These are phyloP conservation scores for Aphanomyces invadans DNA, from an alignment of 352 stramenopile species.

Conservation along the genomic window DNA sequence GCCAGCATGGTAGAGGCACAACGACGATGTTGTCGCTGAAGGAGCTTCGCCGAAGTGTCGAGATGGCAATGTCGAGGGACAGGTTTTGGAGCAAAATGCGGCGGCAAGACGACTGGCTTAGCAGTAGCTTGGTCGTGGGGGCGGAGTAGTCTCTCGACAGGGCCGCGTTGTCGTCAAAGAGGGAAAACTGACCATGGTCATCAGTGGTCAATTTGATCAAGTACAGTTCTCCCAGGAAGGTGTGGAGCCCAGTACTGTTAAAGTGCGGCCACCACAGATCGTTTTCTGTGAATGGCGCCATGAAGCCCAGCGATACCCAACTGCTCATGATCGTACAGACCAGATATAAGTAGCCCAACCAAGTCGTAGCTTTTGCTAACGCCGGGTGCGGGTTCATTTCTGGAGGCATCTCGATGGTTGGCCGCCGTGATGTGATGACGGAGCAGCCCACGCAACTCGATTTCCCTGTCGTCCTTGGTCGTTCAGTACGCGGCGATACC, in stretches of 20 bases:
- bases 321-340: neutral
- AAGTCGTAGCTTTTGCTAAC: no score
- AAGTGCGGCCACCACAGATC: constrained; percentile 18
- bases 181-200: neutral
- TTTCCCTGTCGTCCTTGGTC: no score
- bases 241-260: neutral
- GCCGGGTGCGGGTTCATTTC: no score
- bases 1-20: neutral
- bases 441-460: no score
- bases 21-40: constrained; percentile 2
- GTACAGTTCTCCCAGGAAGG: constrained; percentile 5
- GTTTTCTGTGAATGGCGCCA: neutral
- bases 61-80: neutral
- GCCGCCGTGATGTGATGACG: no score
- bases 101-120: neutral
- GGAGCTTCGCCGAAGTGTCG: neutral
- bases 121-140: neutral
- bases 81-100: neutral
- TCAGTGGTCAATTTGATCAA: neutral
- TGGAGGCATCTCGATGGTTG: no score
- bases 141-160: constrained; percentile 3
- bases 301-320: neutral
- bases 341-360: no score
- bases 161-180: neutral
- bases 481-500: no score